Conservation (phyloP, 345 rosid genomes). For the Cardiospermum halicacabum region DNA sequence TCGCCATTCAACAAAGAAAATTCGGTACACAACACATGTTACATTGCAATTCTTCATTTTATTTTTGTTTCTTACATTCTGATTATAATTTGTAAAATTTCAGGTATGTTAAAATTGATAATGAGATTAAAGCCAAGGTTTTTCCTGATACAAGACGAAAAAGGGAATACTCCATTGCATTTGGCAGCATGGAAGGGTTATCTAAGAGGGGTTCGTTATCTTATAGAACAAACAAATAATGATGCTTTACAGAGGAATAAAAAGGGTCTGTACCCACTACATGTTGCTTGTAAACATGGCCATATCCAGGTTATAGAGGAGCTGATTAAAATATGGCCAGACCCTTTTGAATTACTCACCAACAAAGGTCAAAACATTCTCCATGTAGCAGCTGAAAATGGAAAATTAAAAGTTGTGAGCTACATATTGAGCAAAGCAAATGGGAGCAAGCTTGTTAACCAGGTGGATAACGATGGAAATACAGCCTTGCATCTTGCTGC, state of each 20-base stretch:
- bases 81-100: neutral
- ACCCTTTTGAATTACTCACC: conserved; percentile 13
- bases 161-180: conserved; percentile 4
- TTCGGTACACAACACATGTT: neutral
- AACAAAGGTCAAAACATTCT: conserved; percentile 23
- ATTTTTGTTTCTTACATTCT: neutral
- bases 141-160: neutral
- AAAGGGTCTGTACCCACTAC: conserved; percentile 24
- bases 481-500: conserved; percentile 35
- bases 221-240: neutral
- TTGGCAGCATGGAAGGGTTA: conserved; percentile 3
- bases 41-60: neutral
- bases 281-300: conserved; percentile 22
- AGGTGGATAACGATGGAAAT: conserved; percentile 25
- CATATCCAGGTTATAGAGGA: conserved; percentile 5
- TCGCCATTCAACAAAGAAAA: neutral
- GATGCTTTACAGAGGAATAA: neutral
- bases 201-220: neutral
- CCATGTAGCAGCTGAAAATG: conserved; percentile 25
- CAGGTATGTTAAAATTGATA: conserved; percentile 8
- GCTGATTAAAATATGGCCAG: conserved; percentile 15
- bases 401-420: conserved; percentile 7
- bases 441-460: conserved; percentile 15
- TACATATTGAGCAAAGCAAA: conserved; percentile 6
- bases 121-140: neutral